A percentile compares a stretch with the other conserved stretches of the same genome.
These are phyloP conservation scores for Clarireedia hainanense DNA, from an alignment of 2,329 filamentous ascomycete species.

Conservation along the genomic window DNA sequence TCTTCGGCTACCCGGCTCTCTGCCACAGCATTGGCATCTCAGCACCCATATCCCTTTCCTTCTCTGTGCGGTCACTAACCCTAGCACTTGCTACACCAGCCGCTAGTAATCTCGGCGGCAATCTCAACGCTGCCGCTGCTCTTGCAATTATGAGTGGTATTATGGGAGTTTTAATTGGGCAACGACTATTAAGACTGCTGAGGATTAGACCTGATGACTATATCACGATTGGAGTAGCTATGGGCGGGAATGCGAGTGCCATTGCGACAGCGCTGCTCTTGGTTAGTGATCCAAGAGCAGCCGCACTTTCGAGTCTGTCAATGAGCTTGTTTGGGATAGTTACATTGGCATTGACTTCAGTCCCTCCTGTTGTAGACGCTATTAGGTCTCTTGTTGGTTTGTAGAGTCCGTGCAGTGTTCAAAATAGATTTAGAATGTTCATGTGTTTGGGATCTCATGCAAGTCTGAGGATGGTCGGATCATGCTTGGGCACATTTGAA, in stretches of 20 bases:
- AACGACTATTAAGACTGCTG: constrained; percentile 39
- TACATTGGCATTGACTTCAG: constrained; percentile 49
- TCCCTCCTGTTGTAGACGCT: constrained; percentile 43
- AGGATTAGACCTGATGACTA: constrained; percentile 53
- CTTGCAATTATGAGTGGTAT: constrained; percentile 53
- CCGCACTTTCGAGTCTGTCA: constrained; percentile 49
- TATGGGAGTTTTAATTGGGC: constrained; percentile 47
- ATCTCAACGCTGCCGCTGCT: constrained; percentile 43
- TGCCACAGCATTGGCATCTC: constrained; percentile 49
- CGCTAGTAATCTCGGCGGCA: constrained; percentile 38
- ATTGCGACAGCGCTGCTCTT: constrained; percentile 51
- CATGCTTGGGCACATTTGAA: too few relatives aligned
- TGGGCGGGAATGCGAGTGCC: constrained; percentile 53
- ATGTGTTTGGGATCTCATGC: not conserved
- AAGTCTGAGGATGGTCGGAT: too few relatives aligned
- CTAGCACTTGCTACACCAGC: constrained; percentile 53
- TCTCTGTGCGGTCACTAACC: constrained; percentile 48
- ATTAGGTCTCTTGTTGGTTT: constrained; percentile 42
- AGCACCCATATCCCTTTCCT: constrained; percentile 43
- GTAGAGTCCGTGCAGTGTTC: constrained; percentile 1
- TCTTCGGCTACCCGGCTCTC: constrained; percentile 49
- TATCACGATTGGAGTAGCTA: constrained; percentile 52
- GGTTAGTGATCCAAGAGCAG: constrained; percentile 48
- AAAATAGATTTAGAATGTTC: not conserved
- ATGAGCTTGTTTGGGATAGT: constrained; percentile 56